A percentile compares a stretch with the other conserved stretches of the same genome.
Evolutionary conservation across 2,329 filamentous ascomycete species (phyloP).

Genomic region (Rhynchosporium secalis): DNA sequence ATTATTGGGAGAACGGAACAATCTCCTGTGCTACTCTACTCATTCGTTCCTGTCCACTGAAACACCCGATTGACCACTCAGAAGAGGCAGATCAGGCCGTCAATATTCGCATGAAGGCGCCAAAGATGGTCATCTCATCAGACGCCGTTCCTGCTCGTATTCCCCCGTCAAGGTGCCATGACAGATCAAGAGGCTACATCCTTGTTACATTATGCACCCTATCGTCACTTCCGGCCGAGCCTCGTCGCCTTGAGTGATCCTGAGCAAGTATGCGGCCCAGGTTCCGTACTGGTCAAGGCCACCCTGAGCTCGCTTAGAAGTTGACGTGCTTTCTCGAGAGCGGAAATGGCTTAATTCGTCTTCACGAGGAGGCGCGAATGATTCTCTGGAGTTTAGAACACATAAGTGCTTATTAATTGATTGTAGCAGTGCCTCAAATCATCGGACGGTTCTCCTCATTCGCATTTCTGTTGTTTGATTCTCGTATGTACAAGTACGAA

Average conservation of each 20-base stretch:
- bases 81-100: background rate
- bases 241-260: background rate
- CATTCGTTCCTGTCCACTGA: slow-evolving; percentile 3
- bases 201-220: slow-evolving; percentile 19
- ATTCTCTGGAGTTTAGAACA: background rate
- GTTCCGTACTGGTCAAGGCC: background rate
- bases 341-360: background rate
- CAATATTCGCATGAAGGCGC: background rate
- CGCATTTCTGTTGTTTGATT: too few species aligned
- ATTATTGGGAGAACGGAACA: slow-evolving; percentile 1
- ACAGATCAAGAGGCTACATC: slow-evolving; percentile 7
- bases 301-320: slow-evolving; percentile 7
- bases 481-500: too few species aligned
- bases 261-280: background rate
- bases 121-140: slow-evolving; percentile 7
- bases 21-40: background rate
- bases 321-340: background rate
- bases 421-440: too few species aligned
- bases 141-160: background rate
- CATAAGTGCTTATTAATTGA: too few species aligned
- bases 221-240: slow-evolving; percentile 18
- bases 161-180: background rate
- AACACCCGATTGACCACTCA: too few species aligned
- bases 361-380: slow-evolving; percentile 3
- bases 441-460: too few species aligned